Percentiles rank a stretch among this genome's conserved stretches.
Evolutionary conservation across 306 rosid species (phyloP).

Genomic region (Heteromeles arbutifolia): DNA sequence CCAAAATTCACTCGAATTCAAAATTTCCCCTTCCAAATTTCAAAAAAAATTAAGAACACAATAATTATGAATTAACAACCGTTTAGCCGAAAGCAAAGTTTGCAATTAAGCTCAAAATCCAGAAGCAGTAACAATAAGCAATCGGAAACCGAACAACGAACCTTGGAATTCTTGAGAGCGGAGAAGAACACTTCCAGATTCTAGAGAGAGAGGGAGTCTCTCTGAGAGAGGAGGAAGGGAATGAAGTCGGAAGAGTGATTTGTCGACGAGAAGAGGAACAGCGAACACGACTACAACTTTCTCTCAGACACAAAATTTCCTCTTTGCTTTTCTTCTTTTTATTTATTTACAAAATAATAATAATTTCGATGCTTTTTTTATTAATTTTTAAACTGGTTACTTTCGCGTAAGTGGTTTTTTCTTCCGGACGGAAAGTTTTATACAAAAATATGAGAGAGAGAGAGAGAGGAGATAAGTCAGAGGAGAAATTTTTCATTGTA

Average conservation of each 20-base stretch:
- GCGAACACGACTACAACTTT: constrained; percentile 22
- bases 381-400: background rate
- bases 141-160: constrained; percentile 21
- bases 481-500: too few species aligned
- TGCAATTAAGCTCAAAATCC: background rate
- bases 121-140: background rate
- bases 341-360: background rate
- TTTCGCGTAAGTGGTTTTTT: constrained; percentile 2
- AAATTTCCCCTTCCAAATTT: background rate
- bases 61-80: background rate
- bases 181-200: background rate
- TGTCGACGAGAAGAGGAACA: constrained; percentile 16
- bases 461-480: background rate
- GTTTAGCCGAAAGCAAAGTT: background rate
- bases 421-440: constrained; percentile 20
- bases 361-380: background rate
- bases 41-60: background rate
- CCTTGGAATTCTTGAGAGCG: constrained; percentile 27
- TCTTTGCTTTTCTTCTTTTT: too few species aligned
- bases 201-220: constrained; percentile 1
- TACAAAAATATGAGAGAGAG: constrained; percentile 15
- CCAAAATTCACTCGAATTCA: constrained; percentile 7
- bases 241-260: constrained; percentile 13
- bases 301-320: constrained; percentile 11
- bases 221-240: background rate